A percentile compares a stretch with the other conserved stretches of the same genome.
Evolutionary conservation across 441 rosid species (phyloP).

Genomic region (Mallotus repandus): DNA sequence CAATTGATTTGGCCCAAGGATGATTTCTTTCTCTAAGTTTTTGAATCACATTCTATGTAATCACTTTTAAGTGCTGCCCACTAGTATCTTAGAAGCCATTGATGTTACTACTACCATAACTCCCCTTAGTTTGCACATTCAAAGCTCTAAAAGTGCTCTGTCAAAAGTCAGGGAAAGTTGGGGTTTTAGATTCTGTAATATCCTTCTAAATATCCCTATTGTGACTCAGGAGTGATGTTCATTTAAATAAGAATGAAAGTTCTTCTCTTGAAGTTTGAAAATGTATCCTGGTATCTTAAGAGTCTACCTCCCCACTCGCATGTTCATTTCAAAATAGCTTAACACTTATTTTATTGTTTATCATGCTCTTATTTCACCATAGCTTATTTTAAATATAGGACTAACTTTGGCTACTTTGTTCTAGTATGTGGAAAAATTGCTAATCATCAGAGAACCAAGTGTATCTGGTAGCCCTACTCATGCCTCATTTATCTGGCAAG

Average conservation of each 20-base stretch:
- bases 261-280: not conserved
- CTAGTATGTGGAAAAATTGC: slow-evolving; percentile 75
- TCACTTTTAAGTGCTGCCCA: not conserved
- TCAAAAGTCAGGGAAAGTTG: not conserved
- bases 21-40: no score
- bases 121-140: not conserved
- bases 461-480: slow-evolving; percentile 30
- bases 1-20: not conserved
- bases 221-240: no score
- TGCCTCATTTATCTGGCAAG: slow-evolving; percentile 59
- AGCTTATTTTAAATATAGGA: slow-evolving; percentile 4
- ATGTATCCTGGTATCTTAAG: not conserved
- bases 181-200: not conserved
- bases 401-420: slow-evolving; percentile 21
- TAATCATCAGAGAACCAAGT: slow-evolving; percentile 45
- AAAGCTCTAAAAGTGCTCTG: not conserved
- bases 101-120: not conserved
- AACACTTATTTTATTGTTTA: not conserved
- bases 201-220: not conserved
- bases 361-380: not conserved
- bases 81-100: not conserved
- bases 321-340: not conserved
- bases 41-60: not conserved
- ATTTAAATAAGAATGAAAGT: not conserved
- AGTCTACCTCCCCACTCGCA: no score